Evolutionary conservation across 2,329 filamentous ascomycete genomes (phyloP).

Genomic region (Cladosporium oxysporum): DNA sequence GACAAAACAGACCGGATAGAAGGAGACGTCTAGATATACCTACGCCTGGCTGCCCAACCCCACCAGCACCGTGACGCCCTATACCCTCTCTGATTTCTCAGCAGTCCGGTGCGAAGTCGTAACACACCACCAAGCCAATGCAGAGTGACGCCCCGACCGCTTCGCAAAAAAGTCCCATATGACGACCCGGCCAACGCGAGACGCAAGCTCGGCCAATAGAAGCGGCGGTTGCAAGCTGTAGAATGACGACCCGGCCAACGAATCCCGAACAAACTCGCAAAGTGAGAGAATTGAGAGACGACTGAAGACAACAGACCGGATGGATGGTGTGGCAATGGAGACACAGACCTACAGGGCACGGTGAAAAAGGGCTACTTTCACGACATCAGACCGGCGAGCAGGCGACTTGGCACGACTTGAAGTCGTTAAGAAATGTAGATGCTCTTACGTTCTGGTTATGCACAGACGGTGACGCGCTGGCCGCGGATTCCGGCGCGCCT

Average conservation of each 20-base stretch:
- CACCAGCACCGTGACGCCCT: neutral
- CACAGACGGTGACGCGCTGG: neutral
- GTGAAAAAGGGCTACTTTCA: neutral
- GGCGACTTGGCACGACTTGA: constrained; percentile 7
- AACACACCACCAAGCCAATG: neutral
- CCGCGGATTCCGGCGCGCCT: neutral
- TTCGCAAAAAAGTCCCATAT: neutral
- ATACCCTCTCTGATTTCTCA: constrained; percentile 12
- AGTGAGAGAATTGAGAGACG: neutral
- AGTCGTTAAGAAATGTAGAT: neutral
- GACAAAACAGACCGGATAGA: neutral
- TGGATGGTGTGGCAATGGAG: neutral
- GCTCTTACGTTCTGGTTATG: constrained; percentile 5
- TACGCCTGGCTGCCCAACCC: neutral
- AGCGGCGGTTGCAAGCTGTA: neutral
- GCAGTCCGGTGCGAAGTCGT: constrained; percentile 13
- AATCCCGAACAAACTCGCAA: neutral
- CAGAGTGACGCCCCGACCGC: constrained; percentile 13
- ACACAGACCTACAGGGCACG: neutral
- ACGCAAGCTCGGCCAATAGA: neutral
- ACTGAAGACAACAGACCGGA: constrained; percentile 15
- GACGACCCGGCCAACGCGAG: constrained; percentile 17
- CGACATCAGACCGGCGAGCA: constrained; percentile 11
- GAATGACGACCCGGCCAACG: constrained; percentile 18
- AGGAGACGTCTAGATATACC: neutral